A percentile compares a stretch with the other conserved stretches of the same genome.
phyloP scores from a whole-genome alignment of 805 yeast species.

The Spathaspora sp. region DNA sequence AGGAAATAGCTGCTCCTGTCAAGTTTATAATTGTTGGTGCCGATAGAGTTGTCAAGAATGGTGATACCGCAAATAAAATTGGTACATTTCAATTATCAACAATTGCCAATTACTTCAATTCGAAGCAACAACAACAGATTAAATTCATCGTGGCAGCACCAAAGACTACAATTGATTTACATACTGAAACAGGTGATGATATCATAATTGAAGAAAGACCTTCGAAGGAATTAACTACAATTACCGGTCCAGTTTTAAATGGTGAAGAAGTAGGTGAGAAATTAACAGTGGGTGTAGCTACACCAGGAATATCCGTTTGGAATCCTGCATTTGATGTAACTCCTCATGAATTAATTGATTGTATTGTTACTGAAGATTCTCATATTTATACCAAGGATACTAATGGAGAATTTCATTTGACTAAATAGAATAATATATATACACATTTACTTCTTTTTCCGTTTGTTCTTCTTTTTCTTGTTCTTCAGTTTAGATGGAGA shows the following conservation, averaged over 20 bases:
- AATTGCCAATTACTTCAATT: conserved; percentile 52
- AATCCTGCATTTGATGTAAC: conserved; percentile 96
- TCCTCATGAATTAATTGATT: conserved; percentile 77
- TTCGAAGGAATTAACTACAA: conserved; percentile 67
- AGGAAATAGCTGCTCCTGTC: conserved; percentile 59
- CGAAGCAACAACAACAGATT: conserved; percentile 27
- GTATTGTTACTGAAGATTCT: conserved; percentile 81
- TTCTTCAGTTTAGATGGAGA: conserved; percentile 8
- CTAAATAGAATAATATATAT: conserved; percentile 4
- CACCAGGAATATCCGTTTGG: conserved; percentile 85
- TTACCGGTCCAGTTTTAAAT: conserved; percentile 53
- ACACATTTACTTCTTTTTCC: background rate
- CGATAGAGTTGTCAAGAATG: conserved; percentile 87
- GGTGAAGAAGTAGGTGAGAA: conserved; percentile 26
- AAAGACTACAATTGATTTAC: conserved; percentile 78
- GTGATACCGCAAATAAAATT: conserved; percentile 94
- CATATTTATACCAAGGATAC: conserved; percentile 46
- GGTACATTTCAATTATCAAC: conserved; percentile 90
- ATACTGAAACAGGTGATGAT: conserved; percentile 62
- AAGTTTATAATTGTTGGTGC: conserved; percentile 92
- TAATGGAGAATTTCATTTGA: conserved; percentile 49
- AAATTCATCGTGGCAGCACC: conserved; percentile 95
- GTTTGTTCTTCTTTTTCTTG: conserved; percentile 7
- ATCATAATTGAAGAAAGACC: conserved; percentile 90
- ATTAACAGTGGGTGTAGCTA: conserved; percentile 71